These are phyloP conservation scores for Pseudotsuga menziesii DNA, from an alignment of 75 land plant genomes.

Conservation along the genomic window DNA sequence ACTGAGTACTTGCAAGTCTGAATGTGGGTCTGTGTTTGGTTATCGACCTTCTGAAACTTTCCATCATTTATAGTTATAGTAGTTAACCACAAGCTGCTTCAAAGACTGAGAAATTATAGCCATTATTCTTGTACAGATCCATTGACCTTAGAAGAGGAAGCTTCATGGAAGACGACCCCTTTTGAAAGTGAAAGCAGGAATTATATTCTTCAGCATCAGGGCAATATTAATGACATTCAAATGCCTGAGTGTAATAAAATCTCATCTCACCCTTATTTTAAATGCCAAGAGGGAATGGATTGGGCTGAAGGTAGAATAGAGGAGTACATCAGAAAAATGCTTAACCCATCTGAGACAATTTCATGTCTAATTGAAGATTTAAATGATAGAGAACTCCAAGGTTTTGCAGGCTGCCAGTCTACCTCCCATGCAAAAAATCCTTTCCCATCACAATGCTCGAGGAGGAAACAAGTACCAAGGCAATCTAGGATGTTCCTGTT, in stretches of 20 bases:
- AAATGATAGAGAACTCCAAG: neutral
- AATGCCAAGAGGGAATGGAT: neutral
- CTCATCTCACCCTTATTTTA: neutral
- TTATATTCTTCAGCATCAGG: neutral
- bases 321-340: conserved; percentile 1
- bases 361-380: neutral
- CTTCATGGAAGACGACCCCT: neutral
- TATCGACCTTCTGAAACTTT: neutral
- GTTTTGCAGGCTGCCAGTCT: neutral
- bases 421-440: neutral
- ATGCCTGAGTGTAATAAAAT: neutral
- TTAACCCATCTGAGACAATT: neutral
- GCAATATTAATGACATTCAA: neutral
- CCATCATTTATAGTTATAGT: neutral
- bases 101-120: neutral
- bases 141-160: neutral
- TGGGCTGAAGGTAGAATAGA: neutral
- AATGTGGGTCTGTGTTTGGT: neutral
- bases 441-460: neutral
- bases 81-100: neutral
- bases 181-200: neutral
- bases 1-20: neutral
- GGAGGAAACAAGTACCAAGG: conserved; percentile 8
- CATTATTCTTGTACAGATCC: neutral
- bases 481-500: neutral